Percentiles rank a stretch among this genome's conserved stretches.
These are phyloP conservation scores for Phoma sp. DNA, from an alignment of 2,329 filamentous ascomycete species.

Conservation along the genomic window DNA sequence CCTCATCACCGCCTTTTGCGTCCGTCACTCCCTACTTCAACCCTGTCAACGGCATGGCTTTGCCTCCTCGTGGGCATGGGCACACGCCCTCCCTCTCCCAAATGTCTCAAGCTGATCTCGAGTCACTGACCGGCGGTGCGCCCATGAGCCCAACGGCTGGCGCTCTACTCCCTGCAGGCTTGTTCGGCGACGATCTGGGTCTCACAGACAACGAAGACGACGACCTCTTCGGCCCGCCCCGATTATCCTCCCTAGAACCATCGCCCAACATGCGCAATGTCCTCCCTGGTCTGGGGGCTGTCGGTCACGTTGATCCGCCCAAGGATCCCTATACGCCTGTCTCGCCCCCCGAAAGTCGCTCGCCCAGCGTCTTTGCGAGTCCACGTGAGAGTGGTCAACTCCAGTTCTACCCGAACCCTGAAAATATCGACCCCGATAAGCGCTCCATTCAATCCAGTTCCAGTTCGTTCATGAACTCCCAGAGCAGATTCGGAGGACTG, in stretches of 20 bases:
- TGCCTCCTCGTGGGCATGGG: slow-evolving; percentile 45
- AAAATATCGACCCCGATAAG: slow-evolving; percentile 53
- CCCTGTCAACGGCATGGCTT: slow-evolving; percentile 67
- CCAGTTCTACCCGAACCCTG: slow-evolving; percentile 48
- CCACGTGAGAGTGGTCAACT: slow-evolving; percentile 56
- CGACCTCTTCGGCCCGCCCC: slow-evolving; percentile 36
- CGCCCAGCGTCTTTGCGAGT: slow-evolving; percentile 56
- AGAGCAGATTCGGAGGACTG: slow-evolving; percentile 63
- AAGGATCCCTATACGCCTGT: slow-evolving; percentile 52
- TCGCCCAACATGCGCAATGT: slow-evolving; percentile 42
- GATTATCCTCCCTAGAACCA: slow-evolving; percentile 32
- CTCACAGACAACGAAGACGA: slow-evolving; percentile 45
- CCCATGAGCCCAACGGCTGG: slow-evolving; percentile 80
- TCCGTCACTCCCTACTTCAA: slow-evolving; percentile 60
- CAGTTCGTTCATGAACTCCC: slow-evolving; percentile 58
- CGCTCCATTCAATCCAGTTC: slow-evolving; percentile 56
- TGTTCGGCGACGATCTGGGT: slow-evolving; percentile 69
- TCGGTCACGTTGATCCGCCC: slow-evolving; percentile 43
- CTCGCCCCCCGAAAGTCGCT: slow-evolving; percentile 50
- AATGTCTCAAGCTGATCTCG: slow-evolving; percentile 68
- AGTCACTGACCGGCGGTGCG: slow-evolving; percentile 66
- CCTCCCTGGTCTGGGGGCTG: slow-evolving; percentile 52
- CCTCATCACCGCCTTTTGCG: slow-evolving; percentile 60
- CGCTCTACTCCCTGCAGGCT: slow-evolving; percentile 72
- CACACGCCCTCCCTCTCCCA: slow-evolving; percentile 58